Percentiles rank a stretch among this genome's conserved stretches.
Evolutionary conservation across 176 grass and related monocot species (phyloP).

Genomic region (Aegilops speltoides): DNA sequence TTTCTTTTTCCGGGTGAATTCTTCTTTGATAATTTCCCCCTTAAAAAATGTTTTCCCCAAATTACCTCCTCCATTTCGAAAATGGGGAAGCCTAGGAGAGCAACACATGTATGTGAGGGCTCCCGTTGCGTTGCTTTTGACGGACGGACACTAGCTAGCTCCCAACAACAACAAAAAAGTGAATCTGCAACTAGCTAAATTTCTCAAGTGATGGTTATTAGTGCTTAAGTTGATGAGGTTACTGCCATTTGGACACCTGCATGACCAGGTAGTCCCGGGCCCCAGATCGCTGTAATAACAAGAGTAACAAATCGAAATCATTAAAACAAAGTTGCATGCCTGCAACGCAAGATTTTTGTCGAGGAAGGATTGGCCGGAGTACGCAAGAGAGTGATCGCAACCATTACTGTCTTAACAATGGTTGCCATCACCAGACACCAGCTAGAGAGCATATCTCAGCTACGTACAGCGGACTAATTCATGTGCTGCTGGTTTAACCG

Average conservation of each 20-base stretch:
- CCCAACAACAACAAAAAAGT: not conserved
- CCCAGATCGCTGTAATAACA: not conserved
- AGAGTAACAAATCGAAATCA: not conserved
- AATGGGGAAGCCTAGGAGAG: not conserved
- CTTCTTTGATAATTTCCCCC: too few relatives aligned
- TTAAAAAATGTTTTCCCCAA: too few relatives aligned
- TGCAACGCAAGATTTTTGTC: not conserved
- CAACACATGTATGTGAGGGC: not conserved
- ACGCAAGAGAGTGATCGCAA: not conserved
- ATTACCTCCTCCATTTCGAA: not conserved
- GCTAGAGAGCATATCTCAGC: not conserved
- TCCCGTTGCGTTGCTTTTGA: not conserved
- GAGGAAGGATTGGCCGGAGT: not conserved
- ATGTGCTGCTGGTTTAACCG: too few relatives aligned
- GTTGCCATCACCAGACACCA: not conserved
- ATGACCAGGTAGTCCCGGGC: not conserved
- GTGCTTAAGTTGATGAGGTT: too few relatives aligned
- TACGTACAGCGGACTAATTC: not conserved
- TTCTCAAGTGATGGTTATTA: not conserved
- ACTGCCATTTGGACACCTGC: not conserved
- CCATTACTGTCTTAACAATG: not conserved
- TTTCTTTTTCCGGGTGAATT: not conserved
- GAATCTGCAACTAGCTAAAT: not conserved
- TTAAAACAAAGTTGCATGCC: not conserved
- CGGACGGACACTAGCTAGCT: not conserved